A percentile compares a stretch with the other conserved stretches of the same genome.
Conservation (phyloP, 169 alveolate species). For the Theileria equi region DNA sequence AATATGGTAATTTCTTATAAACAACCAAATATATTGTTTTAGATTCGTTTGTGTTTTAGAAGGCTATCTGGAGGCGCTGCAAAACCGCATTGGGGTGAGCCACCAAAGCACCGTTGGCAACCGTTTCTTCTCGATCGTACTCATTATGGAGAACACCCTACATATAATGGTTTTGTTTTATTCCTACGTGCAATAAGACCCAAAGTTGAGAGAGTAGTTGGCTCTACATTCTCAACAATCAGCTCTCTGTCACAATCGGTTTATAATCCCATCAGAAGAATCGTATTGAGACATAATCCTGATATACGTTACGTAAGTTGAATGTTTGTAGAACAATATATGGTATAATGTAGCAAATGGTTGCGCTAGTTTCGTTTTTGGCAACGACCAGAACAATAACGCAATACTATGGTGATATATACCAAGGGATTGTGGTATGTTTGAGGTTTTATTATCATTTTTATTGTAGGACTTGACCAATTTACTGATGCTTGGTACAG, state of each 20-base stretch:
- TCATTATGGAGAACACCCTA: constrained; percentile 75
- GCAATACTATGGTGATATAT: constrained; percentile 64
- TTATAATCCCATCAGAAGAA: constrained; percentile 62
- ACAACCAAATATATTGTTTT: neutral
- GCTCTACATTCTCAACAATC: constrained; percentile 39
- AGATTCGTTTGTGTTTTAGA: constrained; percentile 49
- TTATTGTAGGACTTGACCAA: constrained; percentile 55
- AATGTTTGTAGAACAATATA: neutral
- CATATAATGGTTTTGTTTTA: constrained; percentile 69
- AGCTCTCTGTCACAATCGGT: constrained; percentile 13
- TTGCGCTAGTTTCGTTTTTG: constrained; percentile 79
- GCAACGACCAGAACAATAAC: constrained; percentile 78
- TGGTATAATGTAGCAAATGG: constrained; percentile 70
- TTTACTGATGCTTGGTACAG: constrained; percentile 71
- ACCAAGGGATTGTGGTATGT: constrained; percentile 76
- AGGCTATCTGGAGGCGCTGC: constrained; percentile 74
- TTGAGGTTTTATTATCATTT: neutral
- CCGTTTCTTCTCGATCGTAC: constrained; percentile 69
- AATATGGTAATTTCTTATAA: constrained; percentile 10
- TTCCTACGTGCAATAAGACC: constrained; percentile 74
- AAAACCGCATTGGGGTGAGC: constrained; percentile 71
- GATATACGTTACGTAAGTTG: constrained; percentile 75
- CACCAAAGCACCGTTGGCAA: constrained; percentile 66
- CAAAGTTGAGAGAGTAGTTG: constrained; percentile 23
- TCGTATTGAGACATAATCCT: constrained; percentile 78